These are phyloP conservation scores for Coemansia umbellata DNA, from an alignment of 192 early-diverging fungal genomes.

Conservation along the genomic window DNA sequence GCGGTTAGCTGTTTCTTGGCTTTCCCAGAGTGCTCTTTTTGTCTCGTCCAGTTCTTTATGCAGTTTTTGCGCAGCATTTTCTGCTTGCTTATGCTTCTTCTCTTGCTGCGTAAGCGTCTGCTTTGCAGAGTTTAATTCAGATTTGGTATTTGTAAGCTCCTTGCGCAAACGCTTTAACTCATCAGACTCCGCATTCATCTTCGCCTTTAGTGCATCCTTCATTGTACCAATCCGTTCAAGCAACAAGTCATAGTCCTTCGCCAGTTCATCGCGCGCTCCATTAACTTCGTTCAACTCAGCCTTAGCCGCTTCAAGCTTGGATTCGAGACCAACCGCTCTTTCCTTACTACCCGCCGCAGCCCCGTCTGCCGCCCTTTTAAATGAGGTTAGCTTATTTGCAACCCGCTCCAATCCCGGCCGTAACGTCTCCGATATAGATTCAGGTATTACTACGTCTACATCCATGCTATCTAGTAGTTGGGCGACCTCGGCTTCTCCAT, in stretches of 20 bases:
- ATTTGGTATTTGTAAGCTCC: not conserved
- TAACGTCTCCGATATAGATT: conserved; percentile 16
- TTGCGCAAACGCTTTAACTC: conserved; percentile 48
- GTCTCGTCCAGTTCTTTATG: conserved; percentile 28
- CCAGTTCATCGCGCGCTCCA: conserved; percentile 44
- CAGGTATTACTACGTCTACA: conserved; percentile 3
- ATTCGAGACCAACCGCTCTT: conserved; percentile 13
- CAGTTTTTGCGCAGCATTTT: conserved; percentile 4
- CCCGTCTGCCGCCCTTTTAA: not conserved
- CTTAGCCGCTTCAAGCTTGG: conserved; percentile 15
- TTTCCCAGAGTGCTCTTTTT: conserved; percentile 34
- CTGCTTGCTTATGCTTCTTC: conserved; percentile 3
- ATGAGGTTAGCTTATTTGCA: not conserved
- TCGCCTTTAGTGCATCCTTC: conserved; percentile 75
- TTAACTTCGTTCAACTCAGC: conserved; percentile 30
- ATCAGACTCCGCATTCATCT: conserved; percentile 78
- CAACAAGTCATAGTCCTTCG: conserved; percentile 58
- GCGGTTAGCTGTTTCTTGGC: conserved; percentile 33
- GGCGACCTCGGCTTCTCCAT: conserved; percentile 9
- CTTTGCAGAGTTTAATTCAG: conserved; percentile 14
- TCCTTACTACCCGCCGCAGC: conserved; percentile 1
- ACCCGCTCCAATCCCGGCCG: conserved; percentile 20
- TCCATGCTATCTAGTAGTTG: conserved; percentile 14
- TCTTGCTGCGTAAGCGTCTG: conserved; percentile 1
- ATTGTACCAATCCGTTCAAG: conserved; percentile 73